These are phyloP conservation scores for Saprolegnia diclina DNA, from an alignment of 352 stramenopile genomes.

Conservation along the genomic window DNA sequence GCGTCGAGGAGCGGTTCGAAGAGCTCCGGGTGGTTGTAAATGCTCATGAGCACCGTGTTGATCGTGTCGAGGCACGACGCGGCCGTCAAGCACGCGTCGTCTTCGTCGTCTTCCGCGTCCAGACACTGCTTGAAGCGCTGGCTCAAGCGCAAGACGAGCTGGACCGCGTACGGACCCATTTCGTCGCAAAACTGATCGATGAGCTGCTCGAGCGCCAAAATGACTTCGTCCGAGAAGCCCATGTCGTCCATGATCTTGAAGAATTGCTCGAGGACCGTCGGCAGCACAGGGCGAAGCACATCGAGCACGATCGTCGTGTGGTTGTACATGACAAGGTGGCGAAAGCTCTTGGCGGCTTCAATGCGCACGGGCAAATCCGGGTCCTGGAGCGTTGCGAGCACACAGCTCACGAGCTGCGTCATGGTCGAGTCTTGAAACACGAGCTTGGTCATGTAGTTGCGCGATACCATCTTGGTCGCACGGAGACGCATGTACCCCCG, in stretches of 20 bases:
- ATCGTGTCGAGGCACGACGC: slow-evolving; percentile 32
- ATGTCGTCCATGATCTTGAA: slow-evolving; percentile 87
- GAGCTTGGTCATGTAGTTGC: slow-evolving; percentile 28
- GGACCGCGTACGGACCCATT: slow-evolving; percentile 62
- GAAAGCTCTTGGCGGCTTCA: slow-evolving; percentile 48
- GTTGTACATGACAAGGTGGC: slow-evolving; percentile 26
- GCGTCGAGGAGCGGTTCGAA: slow-evolving; percentile 26
- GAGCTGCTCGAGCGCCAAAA: slow-evolving; percentile 58
- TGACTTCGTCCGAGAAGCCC: slow-evolving; percentile 73
- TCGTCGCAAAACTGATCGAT: slow-evolving; percentile 85
- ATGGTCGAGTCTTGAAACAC: slow-evolving; percentile 25
- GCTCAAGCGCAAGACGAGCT: slow-evolving; percentile 66
- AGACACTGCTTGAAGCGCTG: slow-evolving; percentile 74
- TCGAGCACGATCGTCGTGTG: slow-evolving; percentile 24
- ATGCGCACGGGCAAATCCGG: slow-evolving; percentile 83
- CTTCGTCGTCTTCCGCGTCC: slow-evolving; percentile 59
- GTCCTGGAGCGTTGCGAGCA: slow-evolving; percentile 42
- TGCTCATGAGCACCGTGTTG: slow-evolving; percentile 28
- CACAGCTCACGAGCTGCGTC: slow-evolving; percentile 2
- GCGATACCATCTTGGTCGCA: slow-evolving; percentile 74
- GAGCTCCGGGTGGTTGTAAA: slow-evolving; percentile 25
- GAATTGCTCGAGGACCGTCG: slow-evolving; percentile 81
- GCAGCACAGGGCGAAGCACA: slow-evolving; percentile 66
- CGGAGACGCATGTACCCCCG: slow-evolving; percentile 70
- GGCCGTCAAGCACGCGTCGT: slow-evolving; percentile 85